Conservation (phyloP, 371 early-diverging fungal species). For the Syncephalastrum racemosum region DNA sequence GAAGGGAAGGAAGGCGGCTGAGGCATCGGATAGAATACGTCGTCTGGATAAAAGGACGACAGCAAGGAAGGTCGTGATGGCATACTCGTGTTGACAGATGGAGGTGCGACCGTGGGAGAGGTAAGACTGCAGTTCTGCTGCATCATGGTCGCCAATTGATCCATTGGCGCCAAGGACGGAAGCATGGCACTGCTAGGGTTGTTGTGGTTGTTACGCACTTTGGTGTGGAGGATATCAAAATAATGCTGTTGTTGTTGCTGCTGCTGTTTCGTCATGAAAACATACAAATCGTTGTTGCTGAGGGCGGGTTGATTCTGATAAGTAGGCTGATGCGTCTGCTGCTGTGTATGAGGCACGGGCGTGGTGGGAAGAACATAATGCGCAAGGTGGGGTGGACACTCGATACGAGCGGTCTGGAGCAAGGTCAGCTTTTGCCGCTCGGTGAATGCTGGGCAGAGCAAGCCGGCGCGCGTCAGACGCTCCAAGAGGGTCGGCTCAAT, state of each 20-base stretch:
- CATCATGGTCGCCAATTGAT: too few relatives aligned
- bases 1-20: too few relatives aligned
- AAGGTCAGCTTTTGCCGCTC: conserved; percentile 72
- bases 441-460: conserved; percentile 74
- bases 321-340: neutral
- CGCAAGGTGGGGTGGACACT: conserved; percentile 26
- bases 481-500: conserved; percentile 61
- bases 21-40: too few relatives aligned
- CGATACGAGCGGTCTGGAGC: conserved; percentile 46
- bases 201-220: conserved; percentile 1
- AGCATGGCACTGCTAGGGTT: neutral
- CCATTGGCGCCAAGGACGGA: too few relatives aligned
- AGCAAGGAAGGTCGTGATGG: too few relatives aligned
- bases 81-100: neutral
- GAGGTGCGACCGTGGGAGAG: neutral
- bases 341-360: neutral
- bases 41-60: too few relatives aligned
- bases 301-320: too few relatives aligned
- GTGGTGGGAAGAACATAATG: conserved; percentile 14
- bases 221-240: conserved; percentile 4
- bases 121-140: neutral
- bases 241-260: neutral
- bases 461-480: conserved; percentile 61
- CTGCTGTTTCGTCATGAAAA: conserved; percentile 6
- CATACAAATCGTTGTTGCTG: conserved; percentile 9